Evolutionary conservation across 345 rosid species (phyloP).

Genomic region (Boechera divaricarpa): DNA sequence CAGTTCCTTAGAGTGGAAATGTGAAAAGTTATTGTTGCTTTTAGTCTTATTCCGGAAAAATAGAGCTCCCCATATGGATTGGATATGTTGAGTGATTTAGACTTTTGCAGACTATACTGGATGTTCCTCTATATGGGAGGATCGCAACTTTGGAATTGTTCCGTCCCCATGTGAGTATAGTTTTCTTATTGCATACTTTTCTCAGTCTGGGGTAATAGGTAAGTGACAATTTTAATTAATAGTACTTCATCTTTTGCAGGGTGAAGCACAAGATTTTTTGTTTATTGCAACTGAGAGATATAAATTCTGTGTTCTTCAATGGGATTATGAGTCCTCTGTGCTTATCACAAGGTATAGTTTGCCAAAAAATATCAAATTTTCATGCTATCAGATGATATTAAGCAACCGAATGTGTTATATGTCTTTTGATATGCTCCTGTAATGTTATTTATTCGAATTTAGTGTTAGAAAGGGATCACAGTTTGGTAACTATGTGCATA

Average conservation of each 20-base stretch:
- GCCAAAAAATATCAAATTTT: not conserved
- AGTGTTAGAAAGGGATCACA: slow-evolving; percentile 9
- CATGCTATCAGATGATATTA: slow-evolving; percentile 5
- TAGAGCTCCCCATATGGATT: not conserved
- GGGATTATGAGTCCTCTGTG: slow-evolving; percentile 84
- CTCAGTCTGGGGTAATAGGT: slow-evolving; percentile 15
- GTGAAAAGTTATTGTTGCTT: not conserved
- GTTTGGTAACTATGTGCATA: not conserved
- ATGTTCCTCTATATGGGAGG: slow-evolving; percentile 94
- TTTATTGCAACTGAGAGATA: slow-evolving; percentile 91
- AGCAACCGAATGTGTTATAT: not conserved
- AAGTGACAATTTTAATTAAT: slow-evolving; percentile 28
- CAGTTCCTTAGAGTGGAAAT: not conserved
- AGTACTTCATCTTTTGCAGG: slow-evolving; percentile 55
- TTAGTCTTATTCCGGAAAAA: not conserved
- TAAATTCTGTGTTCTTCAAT: slow-evolving; percentile 90
- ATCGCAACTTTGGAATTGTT: slow-evolving; percentile 91
- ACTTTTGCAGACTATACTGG: slow-evolving; percentile 75
- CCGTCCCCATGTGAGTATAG: slow-evolving; percentile 84
- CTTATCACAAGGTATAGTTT: slow-evolving; percentile 76
- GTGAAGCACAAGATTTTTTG: slow-evolving; percentile 88
- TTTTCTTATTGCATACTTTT: not conserved
- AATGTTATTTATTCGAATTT: slow-evolving; percentile 3
- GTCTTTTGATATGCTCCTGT: not conserved
- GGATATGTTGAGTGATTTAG: slow-evolving; percentile 23